A percentile compares a stretch with the other conserved stretches of the same genome.
These are phyloP conservation scores for Russula dissimulans DNA, from an alignment of 768 basidiomycete genomes.

Conservation along the genomic window DNA sequence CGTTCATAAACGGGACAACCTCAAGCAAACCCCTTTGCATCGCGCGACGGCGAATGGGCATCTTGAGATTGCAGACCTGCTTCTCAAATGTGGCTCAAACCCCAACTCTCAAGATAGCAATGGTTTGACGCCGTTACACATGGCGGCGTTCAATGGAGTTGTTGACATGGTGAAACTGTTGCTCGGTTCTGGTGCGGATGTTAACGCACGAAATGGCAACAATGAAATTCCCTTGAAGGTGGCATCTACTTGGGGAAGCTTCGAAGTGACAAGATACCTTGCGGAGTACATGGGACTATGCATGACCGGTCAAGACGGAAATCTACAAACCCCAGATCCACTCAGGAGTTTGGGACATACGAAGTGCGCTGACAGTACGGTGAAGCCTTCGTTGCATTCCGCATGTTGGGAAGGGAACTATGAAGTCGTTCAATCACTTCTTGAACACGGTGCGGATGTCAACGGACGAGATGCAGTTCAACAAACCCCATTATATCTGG, in stretches of 20 bases:
- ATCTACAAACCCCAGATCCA: no score
- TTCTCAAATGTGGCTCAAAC: background rate
- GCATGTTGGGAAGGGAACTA: background rate
- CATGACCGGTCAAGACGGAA: background rate
- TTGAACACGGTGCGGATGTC: background rate
- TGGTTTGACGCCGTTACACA: background rate
- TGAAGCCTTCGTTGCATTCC: background rate
- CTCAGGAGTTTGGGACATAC: rapidly evolving
- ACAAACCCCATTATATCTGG: background rate
- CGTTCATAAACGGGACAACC: background rate
- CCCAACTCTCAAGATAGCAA: background rate
- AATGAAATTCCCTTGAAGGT: background rate
- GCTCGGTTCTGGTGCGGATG: background rate
- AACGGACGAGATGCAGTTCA: background rate
- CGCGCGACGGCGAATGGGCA: background rate
- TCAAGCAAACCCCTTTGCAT: background rate
- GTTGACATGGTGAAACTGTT: background rate
- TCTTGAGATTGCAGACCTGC: background rate
- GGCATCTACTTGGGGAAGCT: background rate
- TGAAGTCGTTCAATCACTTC: background rate
- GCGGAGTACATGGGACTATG: background rate
- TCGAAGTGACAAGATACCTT: background rate
- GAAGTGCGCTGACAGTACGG: no score
- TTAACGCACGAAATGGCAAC: background rate
- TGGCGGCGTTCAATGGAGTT: background rate